A percentile compares a stretch with the other conserved stretches of the same genome.
Conservation (phyloP, 768 basidiomycete species). For the Plicaturopsis crispa region DNA sequence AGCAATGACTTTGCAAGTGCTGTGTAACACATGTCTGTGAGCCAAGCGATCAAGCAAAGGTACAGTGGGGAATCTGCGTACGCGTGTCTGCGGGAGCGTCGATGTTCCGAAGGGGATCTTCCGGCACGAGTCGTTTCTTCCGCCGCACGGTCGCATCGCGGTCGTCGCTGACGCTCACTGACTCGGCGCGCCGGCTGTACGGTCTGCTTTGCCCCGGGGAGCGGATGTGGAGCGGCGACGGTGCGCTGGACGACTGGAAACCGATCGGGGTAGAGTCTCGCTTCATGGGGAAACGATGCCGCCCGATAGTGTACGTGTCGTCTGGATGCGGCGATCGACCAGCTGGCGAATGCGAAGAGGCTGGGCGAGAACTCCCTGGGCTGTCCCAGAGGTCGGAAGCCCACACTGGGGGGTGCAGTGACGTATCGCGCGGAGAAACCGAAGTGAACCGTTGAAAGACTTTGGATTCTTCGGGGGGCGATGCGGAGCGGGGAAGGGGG, state of each 20-base stretch:
- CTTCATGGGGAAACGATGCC: constrained; percentile 30
- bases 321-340: constrained; percentile 40
- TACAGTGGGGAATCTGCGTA: constrained; percentile 28
- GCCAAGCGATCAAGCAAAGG: constrained; percentile 9
- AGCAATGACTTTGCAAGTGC: constrained; percentile 70
- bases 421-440: constrained; percentile 54
- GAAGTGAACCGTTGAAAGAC: constrained; percentile 35
- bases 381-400: constrained; percentile 59
- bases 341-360: constrained; percentile 35
- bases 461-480: constrained; percentile 35
- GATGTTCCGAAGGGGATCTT: constrained; percentile 24
- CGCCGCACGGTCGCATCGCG: constrained; percentile 70
- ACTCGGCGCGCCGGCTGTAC: constrained; percentile 64
- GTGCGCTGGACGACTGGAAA: constrained; percentile 70
- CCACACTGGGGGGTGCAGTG: constrained; percentile 56
- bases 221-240: constrained; percentile 42
- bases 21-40: constrained; percentile 21
- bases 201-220: constrained; percentile 43
- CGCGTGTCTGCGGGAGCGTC: constrained; percentile 36
- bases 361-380: constrained; percentile 35
- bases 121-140: constrained; percentile 39
- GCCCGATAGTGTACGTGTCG: constrained; percentile 32
- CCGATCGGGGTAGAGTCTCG: constrained; percentile 42
- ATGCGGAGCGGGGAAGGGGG: constrained; percentile 54
- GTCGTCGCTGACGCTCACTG: constrained; percentile 51